Conservation (phyloP, 106 monocot genomes). For the Dendrobium officinale region DNA sequence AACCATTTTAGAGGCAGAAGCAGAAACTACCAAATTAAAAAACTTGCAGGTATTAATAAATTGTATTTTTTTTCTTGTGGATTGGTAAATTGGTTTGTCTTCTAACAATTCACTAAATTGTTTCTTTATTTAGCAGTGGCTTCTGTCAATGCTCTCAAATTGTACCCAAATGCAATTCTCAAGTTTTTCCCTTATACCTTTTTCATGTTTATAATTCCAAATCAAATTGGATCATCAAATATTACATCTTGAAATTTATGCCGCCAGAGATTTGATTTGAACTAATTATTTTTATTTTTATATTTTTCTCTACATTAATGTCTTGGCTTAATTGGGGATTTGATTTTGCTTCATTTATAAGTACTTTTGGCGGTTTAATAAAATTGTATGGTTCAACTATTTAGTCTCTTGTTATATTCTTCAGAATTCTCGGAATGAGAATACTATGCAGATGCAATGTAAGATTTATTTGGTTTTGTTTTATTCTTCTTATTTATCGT, state of each 20-base stretch:
- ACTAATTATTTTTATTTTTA: neutral
- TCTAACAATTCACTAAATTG: neutral
- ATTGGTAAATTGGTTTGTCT: neutral
- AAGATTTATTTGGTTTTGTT: neutral
- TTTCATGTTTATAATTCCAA: neutral
- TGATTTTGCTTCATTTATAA: neutral
- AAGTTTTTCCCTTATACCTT: neutral
- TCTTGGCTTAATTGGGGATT: neutral
- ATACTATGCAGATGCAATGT: neutral
- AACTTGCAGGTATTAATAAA: conserved; percentile 44
- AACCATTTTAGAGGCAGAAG: conserved; percentile 92
- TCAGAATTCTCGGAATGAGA: neutral
- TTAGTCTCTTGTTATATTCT: neutral
- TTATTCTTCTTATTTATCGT: neutral
- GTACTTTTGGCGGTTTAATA: neutral
- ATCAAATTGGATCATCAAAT: neutral
- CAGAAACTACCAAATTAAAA: conserved; percentile 65
- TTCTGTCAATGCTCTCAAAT: neutral
- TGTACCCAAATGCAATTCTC: neutral
- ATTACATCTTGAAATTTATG: neutral
- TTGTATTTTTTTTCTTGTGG: neutral
- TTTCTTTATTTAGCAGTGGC: neutral
- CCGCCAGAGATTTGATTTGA: neutral
- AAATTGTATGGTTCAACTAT: neutral
- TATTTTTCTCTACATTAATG: neutral